phyloP scores from a whole-genome alignment of 78 protist genomes.

The Cyanophora paradoxa region DNA sequence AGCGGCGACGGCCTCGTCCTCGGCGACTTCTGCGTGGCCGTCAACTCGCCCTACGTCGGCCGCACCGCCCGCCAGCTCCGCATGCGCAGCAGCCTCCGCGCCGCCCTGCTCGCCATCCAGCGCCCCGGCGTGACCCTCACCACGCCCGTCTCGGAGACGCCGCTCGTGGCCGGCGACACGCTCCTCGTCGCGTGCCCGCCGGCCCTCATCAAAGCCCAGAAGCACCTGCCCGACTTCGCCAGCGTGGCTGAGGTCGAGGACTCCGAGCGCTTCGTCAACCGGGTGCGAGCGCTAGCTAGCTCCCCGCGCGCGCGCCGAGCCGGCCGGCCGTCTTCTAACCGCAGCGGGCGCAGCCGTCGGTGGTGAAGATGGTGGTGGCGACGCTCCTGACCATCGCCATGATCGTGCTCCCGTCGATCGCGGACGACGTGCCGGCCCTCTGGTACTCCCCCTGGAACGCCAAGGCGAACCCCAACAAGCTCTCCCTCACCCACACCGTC shows the following conservation, averaged over 20 bases:
- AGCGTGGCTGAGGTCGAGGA: not conserved
- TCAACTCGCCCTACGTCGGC: not conserved
- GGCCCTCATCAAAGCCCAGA: not conserved
- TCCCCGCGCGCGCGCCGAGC: no score
- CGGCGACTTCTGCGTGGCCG: no score
- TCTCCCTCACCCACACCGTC: not conserved
- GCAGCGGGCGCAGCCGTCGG: not conserved
- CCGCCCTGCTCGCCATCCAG: not conserved
- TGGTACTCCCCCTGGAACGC: not conserved
- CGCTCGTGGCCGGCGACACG: constrained; percentile 4
- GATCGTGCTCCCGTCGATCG: not conserved
- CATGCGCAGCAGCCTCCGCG: not conserved
- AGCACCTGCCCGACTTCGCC: not conserved
- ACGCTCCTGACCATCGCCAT: not conserved
- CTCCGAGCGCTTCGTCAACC: not conserved
- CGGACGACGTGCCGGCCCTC: not conserved
- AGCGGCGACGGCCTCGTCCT: no score
- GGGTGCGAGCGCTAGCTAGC: not conserved
- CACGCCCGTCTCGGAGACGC: not conserved
- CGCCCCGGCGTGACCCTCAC: constrained; percentile 2
- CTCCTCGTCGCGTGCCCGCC: not conserved
- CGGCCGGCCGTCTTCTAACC: no score
- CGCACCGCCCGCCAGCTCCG: not conserved
- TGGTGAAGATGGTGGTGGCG: not conserved
- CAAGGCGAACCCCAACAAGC: no score